Evolutionary conservation across 108 stramenopile species (phyloP).

Genomic region (Pseudonitzschia multistriata): DNA sequence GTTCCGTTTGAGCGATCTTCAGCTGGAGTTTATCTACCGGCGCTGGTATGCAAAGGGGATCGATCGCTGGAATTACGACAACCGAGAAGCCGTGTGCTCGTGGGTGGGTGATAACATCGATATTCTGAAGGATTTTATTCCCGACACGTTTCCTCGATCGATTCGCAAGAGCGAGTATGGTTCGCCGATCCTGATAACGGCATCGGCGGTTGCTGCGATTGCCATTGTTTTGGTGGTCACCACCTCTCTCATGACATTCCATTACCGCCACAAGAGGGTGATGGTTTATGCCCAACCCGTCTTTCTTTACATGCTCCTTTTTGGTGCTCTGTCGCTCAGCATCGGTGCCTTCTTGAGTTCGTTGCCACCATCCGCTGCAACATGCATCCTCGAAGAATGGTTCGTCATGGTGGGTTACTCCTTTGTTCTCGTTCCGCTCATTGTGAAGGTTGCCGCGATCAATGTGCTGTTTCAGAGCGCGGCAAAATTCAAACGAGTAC

Average conservation of each 20-base stretch:
- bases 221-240: slow-evolving; percentile 1
- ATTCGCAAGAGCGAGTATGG: slow-evolving; percentile 1
- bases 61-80: slow-evolving; percentile 25
- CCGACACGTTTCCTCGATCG: slow-evolving; percentile 23
- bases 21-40: slow-evolving; percentile 17
- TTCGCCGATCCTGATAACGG: slow-evolving; percentile 8
- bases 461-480: slow-evolving; percentile 24
- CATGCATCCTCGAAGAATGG: slow-evolving; percentile 37
- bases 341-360: slow-evolving; percentile 25
- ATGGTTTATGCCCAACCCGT: slow-evolving; percentile 37
- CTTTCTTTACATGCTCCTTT: slow-evolving; percentile 28
- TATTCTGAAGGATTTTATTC: slow-evolving; percentile 18
- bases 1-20: slow-evolving; percentile 13
- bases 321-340: slow-evolving; percentile 35
- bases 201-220: slow-evolving; percentile 12
- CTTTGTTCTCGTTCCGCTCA: slow-evolving; percentile 34
- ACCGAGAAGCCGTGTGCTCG: slow-evolving; percentile 33
- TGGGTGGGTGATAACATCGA: slow-evolving; percentile 35
- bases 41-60: not conserved
- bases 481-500: slow-evolving; percentile 29
- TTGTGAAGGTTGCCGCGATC: slow-evolving; percentile 44
- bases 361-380: not conserved
- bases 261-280: slow-evolving; percentile 22
- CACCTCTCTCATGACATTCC: not conserved
- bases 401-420: slow-evolving; percentile 42